Base-by-base conservation (phyloP, 2,329 filamentous ascomycete species). In the Exophiala bonariae region DNA sequence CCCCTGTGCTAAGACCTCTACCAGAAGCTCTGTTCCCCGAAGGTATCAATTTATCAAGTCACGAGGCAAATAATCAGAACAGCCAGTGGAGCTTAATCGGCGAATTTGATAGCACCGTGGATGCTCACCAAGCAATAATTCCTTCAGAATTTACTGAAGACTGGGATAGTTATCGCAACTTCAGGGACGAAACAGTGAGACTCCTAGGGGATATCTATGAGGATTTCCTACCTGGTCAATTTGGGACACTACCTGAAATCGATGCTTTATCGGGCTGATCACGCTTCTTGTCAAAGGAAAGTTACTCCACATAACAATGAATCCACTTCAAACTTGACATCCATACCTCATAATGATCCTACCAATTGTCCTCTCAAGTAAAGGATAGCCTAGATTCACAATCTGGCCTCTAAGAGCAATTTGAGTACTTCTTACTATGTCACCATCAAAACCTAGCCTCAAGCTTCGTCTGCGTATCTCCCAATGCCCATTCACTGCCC, bases 401-500 rank as follows among this genome's bases (percentile, higher is more conserved):
- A n/a, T n/a, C n/a, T n/a, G n/a, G n/a, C n/a, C n/a, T n/a, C n/a
- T n/a, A n/a, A n/a, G n/a, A n/a, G n/a, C n/a, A n/a, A n/a, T n/a
- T n/a, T n/a, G n/a, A n/a, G n/a, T n/a, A n/a, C n/a, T n/a, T n/a
- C n/a, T n/a, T n/a, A n/a, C n/a, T n/a, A n/a, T n/a, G n/a, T n/a
- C n/a, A n/a, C n/a, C n/a, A 31, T 31, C 28, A 72, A 50, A 88
- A 85, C 59, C 85, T 77, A 38, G 83, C 74, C 66, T 85, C 73
- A 14, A 90, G 86, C 70, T 86, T 87, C 66, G 82, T 72, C 67
- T 82, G 72, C 4, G 80, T 83, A 64, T 93, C 87, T 62, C 83
- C 81, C 71, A 95, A 60, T 38, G 90, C 90, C 83, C 85, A 96
- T 17, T 82, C 81, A 63, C 79, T 85, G 35, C 66, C 66, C 60